Evolutionary conservation across 1,284 basidiomycete genomes (phyloP).

Genomic region (Pseudozyma tsukubaensis): DNA sequence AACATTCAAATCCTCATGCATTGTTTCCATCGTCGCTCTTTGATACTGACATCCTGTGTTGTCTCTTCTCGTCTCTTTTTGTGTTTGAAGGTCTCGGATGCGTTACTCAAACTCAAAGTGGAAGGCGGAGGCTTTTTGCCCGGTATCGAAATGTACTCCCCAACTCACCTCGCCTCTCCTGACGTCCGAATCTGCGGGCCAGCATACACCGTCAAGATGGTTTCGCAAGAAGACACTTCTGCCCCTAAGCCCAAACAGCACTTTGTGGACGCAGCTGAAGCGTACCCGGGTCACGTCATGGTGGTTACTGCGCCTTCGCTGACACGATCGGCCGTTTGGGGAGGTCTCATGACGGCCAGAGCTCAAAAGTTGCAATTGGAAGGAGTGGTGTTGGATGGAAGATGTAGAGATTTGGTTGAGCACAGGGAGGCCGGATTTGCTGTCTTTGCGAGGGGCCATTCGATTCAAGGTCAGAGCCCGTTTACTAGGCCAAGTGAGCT

Average conservation of each 20-base stretch:
- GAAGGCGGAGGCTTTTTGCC: conserved; percentile 83
- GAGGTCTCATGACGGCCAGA: conserved; percentile 88
- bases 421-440: conserved; percentile 76
- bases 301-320: conserved; percentile 82
- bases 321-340: conserved; percentile 87
- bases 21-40: not conserved
- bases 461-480: conserved; percentile 86
- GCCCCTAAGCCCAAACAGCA: conserved; percentile 80
- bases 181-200: conserved; percentile 73
- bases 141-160: conserved; percentile 78
- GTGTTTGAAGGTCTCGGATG: conserved; percentile 80
- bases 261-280: conserved; percentile 84
- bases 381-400: conserved; percentile 82
- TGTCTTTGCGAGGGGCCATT: conserved; percentile 78
- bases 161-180: conserved; percentile 52
- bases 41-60: conserved; percentile 5
- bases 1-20: not conserved
- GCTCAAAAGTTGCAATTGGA: conserved; percentile 77
- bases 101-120: conserved; percentile 83
- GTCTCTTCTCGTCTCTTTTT: conserved; percentile 3
- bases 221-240: conserved; percentile 74
- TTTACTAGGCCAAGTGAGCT: conserved; percentile 86
- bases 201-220: conserved; percentile 92
- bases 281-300: conserved; percentile 74
- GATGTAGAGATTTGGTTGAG: conserved; percentile 84